Evolutionary conservation across 2,329 filamentous ascomycete species (phyloP), one percentile per base, ranked within the genome.

Genomic region (Colletotrichum falcatum): DNA sequence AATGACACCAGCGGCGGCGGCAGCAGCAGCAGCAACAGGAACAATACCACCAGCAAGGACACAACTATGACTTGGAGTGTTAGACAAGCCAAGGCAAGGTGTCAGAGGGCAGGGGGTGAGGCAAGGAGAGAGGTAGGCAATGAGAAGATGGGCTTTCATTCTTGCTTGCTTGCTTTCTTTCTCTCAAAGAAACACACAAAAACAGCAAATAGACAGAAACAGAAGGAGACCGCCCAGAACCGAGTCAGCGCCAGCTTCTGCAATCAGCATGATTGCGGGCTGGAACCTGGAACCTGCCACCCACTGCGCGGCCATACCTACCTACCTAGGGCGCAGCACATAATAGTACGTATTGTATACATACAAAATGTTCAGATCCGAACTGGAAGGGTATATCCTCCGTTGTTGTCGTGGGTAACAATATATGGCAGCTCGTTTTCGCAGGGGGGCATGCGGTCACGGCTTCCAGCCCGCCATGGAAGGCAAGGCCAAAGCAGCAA

Each of bases 161-260:
- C 58, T 55, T 33, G 23, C 53, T 55, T 8, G 11, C 49, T 4
- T n/a, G 20, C 44, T 46, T 23, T 23, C 44, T 23, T 26, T 26
- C 30, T 37, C 58, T 48, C 58, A 61, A 61, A 61, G 44, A 61
- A 61, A 49, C n/a, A 61, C 30, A 61, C 58, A 61, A 28, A 61
- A 42, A 33, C 42, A 61, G 58, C 44, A 37, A 33, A 49, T 49
- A 37, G 30, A 23, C n/a, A 49, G n/a, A 37, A 49, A 62, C 30
- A 49, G 30, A 37, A 49, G n/a, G 23, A 53, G 48, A 62, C 46
- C 23, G 46, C 33, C 48, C 39, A 6, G n/a, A 51, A 44, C 44
- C 67, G 64, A 70, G 58, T 70, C 67, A 70, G 67, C 67, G 64
- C 56, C 67, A 42, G 33, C 42, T 55, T 49, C 66, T 70, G 66